Base-by-base conservation (phyloP, 2,329 filamentous ascomycete species). In the Fusarium marasasianum region DNA sequence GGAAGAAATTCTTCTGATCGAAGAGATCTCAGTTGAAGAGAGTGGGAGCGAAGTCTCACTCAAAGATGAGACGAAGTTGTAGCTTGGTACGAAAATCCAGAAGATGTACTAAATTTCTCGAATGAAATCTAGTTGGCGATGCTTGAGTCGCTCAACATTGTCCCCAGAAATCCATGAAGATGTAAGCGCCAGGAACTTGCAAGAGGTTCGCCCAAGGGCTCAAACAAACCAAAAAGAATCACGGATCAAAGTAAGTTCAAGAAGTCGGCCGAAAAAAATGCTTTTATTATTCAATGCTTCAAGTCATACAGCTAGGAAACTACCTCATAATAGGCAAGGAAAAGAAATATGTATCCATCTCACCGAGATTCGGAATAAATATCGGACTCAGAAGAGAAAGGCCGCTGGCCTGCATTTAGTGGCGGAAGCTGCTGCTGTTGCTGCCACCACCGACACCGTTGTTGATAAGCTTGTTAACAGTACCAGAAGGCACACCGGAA, bases 391-490 rank as follows among this genome's bases (percentile, higher is more conserved):
- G 35, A 33, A 56, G 40, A 50, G n/a, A 59, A 40, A 50, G 47
- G 35, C n/a, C 37, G 18, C 41, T 35, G 53, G 35, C n/a, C 29
- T 44, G 22, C 6, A 51, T 15, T 45, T 56, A 69, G 51, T 55
- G 51, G 35, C 8, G 51, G 51, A 37, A 12, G 35, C 35, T 40
- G 24, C 24, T 55, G 35, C 51, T 50, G 61, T 73, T 74, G 48
- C 67, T 50, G 29, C 41, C 24, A 50, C 55, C 41, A 50, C 55
- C 41, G 31, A 64, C 41, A 8, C 72, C 72, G 24, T 75, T 75
- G 69, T 75, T 75, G 58, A 75, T 75, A 24, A 75, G 72, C 60
- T 73, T 66, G 69, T 75, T 75, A 3, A 72, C 54, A 58, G 72
- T 75, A 11, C 45, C 63, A 31, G 72, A 66, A 20, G 65, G 59